Base-by-base conservation (phyloP, 2,329 filamentous ascomycete genomes). In the Aureobasidium subglaciale region DNA sequence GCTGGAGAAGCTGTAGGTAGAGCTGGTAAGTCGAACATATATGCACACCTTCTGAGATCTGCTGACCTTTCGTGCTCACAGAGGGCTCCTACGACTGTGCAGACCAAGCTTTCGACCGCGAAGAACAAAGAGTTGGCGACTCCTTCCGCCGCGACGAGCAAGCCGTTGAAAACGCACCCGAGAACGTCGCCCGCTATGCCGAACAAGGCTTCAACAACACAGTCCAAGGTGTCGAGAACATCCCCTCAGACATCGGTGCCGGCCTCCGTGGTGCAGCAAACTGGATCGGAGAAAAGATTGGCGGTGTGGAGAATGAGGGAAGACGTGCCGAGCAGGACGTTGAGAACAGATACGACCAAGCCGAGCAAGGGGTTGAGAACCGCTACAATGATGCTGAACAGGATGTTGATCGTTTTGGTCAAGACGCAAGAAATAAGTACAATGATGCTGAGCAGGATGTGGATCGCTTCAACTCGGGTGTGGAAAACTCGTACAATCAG, bases 1-100 rank as follows among this genome's bases (percentile, higher is more conserved):
- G 59, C 59, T 3, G 59, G 59, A 24, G 57, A 59, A 18, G 55
- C 59, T 2, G 60, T 59, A 27, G 60, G 60, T 34, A 38, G 29
- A 40, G 59, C 50, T 24, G 56, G 56, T 57, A 29, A 46, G 32
- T 35, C 11, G 2, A n/a, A n/a, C n/a, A n/a, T n/a, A n/a, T n/a
- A n/a, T n/a, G n/a, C n/a, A n/a, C n/a, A n/a, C n/a, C n/a, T n/a
- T n/a, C n/a, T n/a, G n/a, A 7, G 11, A 10, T 8, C 3, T 37
- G 3, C 30, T 15, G 1, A 41, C n/a, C n/a, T n/a, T n/a, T n/a
- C n/a, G n/a, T n/a, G n/a, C 34, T 20, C 16, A 32, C 37, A 57
- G 56, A 53, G 37, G 50, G 42, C 29, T 54, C 56, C 25, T 59
- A 59, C 45, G 52, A 59, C 55, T 45, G 58, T 24, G 60, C 55